A percentile compares a stretch with the other conserved stretches of the same genome.
phyloP scores from a whole-genome alignment of 768 basidiomycete genomes.

The Boletus patriciae region DNA sequence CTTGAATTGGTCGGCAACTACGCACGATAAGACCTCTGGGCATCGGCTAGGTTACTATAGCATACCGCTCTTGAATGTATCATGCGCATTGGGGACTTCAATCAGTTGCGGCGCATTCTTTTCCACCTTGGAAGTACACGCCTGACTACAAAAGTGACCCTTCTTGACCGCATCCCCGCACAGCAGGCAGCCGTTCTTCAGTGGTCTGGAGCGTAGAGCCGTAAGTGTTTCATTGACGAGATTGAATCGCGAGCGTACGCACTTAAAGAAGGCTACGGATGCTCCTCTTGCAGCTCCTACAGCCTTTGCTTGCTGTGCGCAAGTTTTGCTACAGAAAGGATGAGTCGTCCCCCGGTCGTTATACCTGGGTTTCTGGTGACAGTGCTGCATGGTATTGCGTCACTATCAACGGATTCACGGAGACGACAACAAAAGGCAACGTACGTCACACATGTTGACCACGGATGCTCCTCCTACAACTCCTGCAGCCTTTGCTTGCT shows the following conservation, averaged over 20 bases:
- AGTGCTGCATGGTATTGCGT: constrained; percentile 42
- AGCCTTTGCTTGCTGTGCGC: constrained; percentile 49
- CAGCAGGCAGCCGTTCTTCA: constrained; percentile 53
- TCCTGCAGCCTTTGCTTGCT: constrained; percentile 39
- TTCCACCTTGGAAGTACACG: constrained; percentile 55
- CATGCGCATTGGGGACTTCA: constrained; percentile 58
- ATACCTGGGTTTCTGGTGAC: constrained; percentile 59
- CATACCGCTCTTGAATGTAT: constrained; percentile 66
- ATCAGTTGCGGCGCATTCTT: constrained; percentile 55
- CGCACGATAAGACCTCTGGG: constrained; percentile 1
- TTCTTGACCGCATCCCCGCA: constrained; percentile 60
- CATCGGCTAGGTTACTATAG: not conserved
- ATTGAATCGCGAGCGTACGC: constrained; percentile 23
- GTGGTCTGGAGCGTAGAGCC: constrained; percentile 32
- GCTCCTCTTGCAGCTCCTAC: constrained; percentile 26
- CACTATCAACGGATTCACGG: not conserved
- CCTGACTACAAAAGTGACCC: constrained; percentile 61
- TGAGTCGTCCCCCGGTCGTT: constrained; percentile 57
- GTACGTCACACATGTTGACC: constrained; percentile 47
- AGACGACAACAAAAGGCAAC: constrained; percentile 21
- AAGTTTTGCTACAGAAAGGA: constrained; percentile 63
- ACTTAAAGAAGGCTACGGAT: constrained; percentile 30
- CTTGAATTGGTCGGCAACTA: constrained; percentile 68
- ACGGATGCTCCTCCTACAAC: constrained; percentile 20
- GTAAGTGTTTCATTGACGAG: constrained; percentile 33